Conservation (phyloP, 768 basidiomycete genomes). For the Mycena haematopus region DNA sequence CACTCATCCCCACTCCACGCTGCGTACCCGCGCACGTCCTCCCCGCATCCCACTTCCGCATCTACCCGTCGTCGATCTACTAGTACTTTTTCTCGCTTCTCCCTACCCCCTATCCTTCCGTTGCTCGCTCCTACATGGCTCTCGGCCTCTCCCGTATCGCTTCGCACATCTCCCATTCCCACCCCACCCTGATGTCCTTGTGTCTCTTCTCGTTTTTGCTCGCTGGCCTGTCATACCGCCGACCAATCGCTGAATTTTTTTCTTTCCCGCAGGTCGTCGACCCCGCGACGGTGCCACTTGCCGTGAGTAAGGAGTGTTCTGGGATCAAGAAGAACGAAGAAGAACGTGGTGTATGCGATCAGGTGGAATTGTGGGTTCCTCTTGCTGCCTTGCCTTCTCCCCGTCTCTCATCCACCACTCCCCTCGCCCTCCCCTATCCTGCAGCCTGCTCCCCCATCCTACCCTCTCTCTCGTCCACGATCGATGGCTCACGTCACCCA, state of each 20-base stretch:
- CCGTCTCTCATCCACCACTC: neutral
- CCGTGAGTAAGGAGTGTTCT: conserved; percentile 76
- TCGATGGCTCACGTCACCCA: conserved; percentile 37
- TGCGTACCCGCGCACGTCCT: neutral
- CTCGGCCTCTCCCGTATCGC: neutral
- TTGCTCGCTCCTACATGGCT: neutral
- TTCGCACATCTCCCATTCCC: too few species aligned
- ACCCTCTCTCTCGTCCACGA: neutral
- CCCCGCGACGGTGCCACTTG: conserved; percentile 63
- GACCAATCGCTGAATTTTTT: conserved; percentile 1
- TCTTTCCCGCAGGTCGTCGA: conserved; percentile 74
- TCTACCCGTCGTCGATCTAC: neutral
- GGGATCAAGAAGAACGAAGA: conserved; percentile 76
- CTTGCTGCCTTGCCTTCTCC: neutral
- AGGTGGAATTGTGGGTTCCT: conserved; percentile 86
- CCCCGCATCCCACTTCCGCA: neutral
- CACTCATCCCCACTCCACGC: neutral
- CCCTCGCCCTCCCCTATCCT: neutral
- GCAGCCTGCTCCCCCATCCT: too few species aligned
- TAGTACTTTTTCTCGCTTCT: neutral
- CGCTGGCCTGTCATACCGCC: neutral
- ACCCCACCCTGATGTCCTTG: too few species aligned
- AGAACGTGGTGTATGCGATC: conserved; percentile 62
- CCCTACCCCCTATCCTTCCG: neutral
- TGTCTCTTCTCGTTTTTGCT: neutral